Evolutionary conservation across 2,329 filamentous ascomycete species (phyloP).

Genomic region (Penicillium sp.): DNA sequence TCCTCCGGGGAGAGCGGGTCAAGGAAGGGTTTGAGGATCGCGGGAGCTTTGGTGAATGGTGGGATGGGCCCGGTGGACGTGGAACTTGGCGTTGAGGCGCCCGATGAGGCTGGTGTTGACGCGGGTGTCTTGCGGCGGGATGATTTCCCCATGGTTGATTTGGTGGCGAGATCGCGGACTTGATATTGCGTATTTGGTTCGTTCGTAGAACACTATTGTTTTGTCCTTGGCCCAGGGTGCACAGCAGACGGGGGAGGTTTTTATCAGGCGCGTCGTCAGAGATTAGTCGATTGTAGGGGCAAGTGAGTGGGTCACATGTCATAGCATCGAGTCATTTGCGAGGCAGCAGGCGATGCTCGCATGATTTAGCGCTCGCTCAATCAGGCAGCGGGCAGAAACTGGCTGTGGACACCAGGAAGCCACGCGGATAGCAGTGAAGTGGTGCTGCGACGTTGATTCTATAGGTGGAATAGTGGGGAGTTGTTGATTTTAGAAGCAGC

Average conservation of each 20-base stretch:
- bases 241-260: background rate
- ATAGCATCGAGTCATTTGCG: slow-evolving; percentile 11
- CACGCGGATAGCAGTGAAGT: background rate
- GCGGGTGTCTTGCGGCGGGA: slow-evolving; percentile 33
- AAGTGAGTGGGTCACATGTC: slow-evolving; percentile 22
- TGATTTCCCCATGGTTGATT: slow-evolving; percentile 37
- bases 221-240: background rate
- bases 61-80: slow-evolving; percentile 48
- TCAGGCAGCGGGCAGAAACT: background rate
- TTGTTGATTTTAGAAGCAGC: background rate
- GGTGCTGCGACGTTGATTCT: background rate
- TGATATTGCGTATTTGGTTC: background rate
- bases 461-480: slow-evolving; percentile 1
- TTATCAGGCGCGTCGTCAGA: slow-evolving; percentile 9
- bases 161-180: background rate
- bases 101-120: slow-evolving; percentile 28
- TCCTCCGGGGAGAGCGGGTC: slow-evolving; percentile 65
- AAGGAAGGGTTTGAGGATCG: slow-evolving; percentile 66
- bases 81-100: slow-evolving; percentile 36
- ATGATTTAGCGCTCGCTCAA: slow-evolving; percentile 8
- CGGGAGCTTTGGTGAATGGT: slow-evolving; percentile 69
- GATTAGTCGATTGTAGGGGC: slow-evolving; percentile 9
- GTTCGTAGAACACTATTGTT: background rate
- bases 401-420: background rate
- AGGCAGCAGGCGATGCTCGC: slow-evolving; percentile 7